Evolutionary conservation across 768 basidiomycete genomes (phyloP), one percentile per base, ranked within the genome.

Genomic region (Melanogaster broomeanus): DNA sequence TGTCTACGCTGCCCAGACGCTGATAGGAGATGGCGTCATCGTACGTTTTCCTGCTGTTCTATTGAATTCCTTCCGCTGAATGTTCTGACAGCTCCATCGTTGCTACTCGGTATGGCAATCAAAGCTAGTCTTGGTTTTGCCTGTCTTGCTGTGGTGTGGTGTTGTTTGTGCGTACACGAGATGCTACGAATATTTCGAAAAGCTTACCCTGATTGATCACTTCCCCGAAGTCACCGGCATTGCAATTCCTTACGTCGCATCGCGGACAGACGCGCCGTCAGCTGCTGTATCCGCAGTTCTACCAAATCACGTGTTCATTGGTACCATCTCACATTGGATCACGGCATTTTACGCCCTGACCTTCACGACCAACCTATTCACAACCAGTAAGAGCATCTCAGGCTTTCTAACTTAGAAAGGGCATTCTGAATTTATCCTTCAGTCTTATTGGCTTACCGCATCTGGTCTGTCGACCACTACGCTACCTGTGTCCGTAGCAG

Each of bases 331-430:
- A 0, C 48, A 48, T 10, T 74, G 72, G 72, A 68, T 74, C 42
- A 70, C 55, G 3, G 52, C 68, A 12, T 70, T 70, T 37, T 73
- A 66, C 51, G 52, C 59, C 0, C 59, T 60, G 16, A 67, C 71
- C 2, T 60, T 71, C 5, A 43, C 53, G 0, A 70, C 69, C 24
- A 73, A 71, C 47, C 48, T 74, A 0, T 48, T 57, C 22, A 61
- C 65, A 16, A 70, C 72, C 1, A 24, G 67, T 67, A 45, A 34
- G 60, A 16, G 6, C 16, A 41, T 28, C n/a, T n/a, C n/a, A n/a
- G n/a, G 8, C 0, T 4, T 22, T 22, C 22, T 10, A 13, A 18
- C n/a, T 19, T 6, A 25, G 12, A 16, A 13, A 19, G 3, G 18
- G 18, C 3, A 10, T 33, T 34, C 37, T 39, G 28, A 40, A 19